phyloP scores from a whole-genome alignment of 2,329 filamentous ascomycete species.

The Talaromyces sp. region DNA sequence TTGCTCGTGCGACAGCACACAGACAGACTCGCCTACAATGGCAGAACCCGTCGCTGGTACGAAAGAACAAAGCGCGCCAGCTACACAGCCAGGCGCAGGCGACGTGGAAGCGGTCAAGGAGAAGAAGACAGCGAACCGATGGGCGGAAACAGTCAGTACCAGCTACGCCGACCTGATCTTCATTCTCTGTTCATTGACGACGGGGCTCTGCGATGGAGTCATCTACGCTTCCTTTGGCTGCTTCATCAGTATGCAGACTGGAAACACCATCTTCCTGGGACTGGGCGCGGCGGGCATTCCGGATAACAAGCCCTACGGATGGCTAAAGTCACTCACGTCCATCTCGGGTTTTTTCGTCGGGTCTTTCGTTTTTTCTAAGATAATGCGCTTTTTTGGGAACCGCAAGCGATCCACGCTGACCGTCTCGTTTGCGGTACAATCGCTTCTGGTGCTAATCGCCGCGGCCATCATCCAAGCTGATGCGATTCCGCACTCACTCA shows the following conservation, averaged over 20 bases:
- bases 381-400: constrained; percentile 31
- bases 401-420: constrained; percentile 31
- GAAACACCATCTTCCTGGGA: constrained; percentile 44
- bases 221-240: constrained; percentile 44
- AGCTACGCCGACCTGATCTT: constrained; percentile 32
- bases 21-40: not conserved
- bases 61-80: not conserved
- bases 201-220: constrained; percentile 40
- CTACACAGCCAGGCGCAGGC: not conserved
- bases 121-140: constrained; percentile 12
- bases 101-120: not conserved
- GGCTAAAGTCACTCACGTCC: constrained; percentile 39
- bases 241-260: constrained; percentile 44
- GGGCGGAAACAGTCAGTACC: constrained; percentile 24
- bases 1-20: not conserved
- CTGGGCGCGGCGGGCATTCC: constrained; percentile 39
- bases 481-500: constrained; percentile 29
- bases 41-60: not conserved
- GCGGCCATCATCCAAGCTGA: constrained; percentile 34
- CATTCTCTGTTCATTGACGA: constrained; percentile 34
- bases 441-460: constrained; percentile 32
- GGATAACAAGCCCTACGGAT: constrained; percentile 33
- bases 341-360: constrained; percentile 38
- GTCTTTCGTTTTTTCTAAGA: constrained; percentile 32
- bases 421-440: constrained; percentile 36